phyloP scores from a whole-genome alignment of 2,329 filamentous ascomycete species.

The Thyridium curvatum region DNA sequence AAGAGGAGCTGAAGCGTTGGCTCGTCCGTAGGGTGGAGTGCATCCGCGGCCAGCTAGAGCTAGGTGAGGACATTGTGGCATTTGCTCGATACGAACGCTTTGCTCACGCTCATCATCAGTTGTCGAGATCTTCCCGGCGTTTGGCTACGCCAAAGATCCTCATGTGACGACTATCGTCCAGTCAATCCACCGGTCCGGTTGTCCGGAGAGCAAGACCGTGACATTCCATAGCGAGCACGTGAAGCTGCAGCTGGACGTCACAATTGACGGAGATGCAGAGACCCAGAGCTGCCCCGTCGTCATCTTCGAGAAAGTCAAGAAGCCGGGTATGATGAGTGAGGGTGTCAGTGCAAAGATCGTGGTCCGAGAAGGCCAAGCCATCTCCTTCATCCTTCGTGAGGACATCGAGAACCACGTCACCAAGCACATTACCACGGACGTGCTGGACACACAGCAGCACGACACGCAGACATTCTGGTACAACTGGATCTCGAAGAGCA shows the following conservation, averaged over 20 bases:
- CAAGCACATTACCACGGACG: slow-evolving; percentile 47
- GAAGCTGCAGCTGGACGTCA: slow-evolving; percentile 62
- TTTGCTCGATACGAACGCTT: background rate
- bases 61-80: slow-evolving; percentile 32
- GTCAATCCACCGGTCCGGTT: slow-evolving; percentile 24
- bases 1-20: slow-evolving; percentile 63
- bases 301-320: slow-evolving; percentile 46
- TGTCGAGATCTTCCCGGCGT: slow-evolving; percentile 66
- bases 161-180: slow-evolving; percentile 54
- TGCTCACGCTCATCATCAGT: slow-evolving; percentile 27
- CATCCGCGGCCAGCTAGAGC: slow-evolving; percentile 57
- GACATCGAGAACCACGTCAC: slow-evolving; percentile 53
- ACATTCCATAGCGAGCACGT: slow-evolving; percentile 54
- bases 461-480: slow-evolving; percentile 68
- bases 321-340: slow-evolving; percentile 48
- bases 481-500: slow-evolving; percentile 65
- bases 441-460: slow-evolving; percentile 58
- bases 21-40: slow-evolving; percentile 67
- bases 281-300: slow-evolving; percentile 43
- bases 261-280: slow-evolving; percentile 52
- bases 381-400: slow-evolving; percentile 64
- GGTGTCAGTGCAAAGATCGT: slow-evolving; percentile 56
- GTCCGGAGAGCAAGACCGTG: slow-evolving; percentile 50
- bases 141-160: slow-evolving; percentile 59
- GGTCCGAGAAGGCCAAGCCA: slow-evolving; percentile 58